These are phyloP conservation scores for Xylariales sp. DNA, from an alignment of 2,329 filamentous ascomycete genomes.

Conservation along the genomic window DNA sequence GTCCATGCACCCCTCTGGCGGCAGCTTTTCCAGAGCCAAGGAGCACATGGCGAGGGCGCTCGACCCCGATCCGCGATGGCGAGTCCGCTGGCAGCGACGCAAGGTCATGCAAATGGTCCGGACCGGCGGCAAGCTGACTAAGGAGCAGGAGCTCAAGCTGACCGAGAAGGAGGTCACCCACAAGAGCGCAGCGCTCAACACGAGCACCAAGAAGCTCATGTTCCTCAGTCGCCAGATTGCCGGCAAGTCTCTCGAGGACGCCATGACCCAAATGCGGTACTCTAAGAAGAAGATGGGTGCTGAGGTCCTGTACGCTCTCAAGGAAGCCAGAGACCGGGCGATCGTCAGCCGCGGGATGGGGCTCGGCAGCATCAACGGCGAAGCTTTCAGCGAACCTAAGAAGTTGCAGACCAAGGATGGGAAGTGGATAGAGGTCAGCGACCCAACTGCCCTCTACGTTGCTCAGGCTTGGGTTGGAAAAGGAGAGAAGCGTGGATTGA, in stretches of 20 bases:
- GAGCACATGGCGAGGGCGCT: constrained; percentile 58
- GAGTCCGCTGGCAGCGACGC: constrained; percentile 75
- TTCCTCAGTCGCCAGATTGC: constrained; percentile 82
- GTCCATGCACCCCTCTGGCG: constrained; percentile 7
- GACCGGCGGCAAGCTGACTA: constrained; percentile 61
- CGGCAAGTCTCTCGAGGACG: constrained; percentile 91
- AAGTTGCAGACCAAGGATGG: constrained; percentile 73
- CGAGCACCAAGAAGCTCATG: constrained; percentile 86
- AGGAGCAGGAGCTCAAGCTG: constrained; percentile 63
- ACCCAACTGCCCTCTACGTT: constrained; percentile 83
- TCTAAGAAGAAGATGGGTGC: constrained; percentile 88
- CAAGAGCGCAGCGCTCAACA: constrained; percentile 72
- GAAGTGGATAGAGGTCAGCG: constrained; percentile 63
- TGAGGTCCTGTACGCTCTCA: constrained; percentile 74
- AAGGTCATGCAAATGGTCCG: constrained; percentile 76
- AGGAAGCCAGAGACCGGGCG: constrained; percentile 77
- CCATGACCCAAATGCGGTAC: constrained; percentile 91
- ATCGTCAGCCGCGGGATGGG: constrained; percentile 83
- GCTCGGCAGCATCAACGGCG: constrained; percentile 44
- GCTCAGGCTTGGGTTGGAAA: constrained; percentile 90
- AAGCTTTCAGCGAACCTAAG: constrained; percentile 35
- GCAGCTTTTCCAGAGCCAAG: constrained; percentile 34
- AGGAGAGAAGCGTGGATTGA: constrained; percentile 54
- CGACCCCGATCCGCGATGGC: constrained; percentile 70
- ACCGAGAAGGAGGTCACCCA: constrained; percentile 49